Percentiles rank a stretch among this genome's conserved stretches.
Evolutionary conservation across 1,139 yeast species (phyloP).

Genomic region (Eremothecium sinecaudum): DNA sequence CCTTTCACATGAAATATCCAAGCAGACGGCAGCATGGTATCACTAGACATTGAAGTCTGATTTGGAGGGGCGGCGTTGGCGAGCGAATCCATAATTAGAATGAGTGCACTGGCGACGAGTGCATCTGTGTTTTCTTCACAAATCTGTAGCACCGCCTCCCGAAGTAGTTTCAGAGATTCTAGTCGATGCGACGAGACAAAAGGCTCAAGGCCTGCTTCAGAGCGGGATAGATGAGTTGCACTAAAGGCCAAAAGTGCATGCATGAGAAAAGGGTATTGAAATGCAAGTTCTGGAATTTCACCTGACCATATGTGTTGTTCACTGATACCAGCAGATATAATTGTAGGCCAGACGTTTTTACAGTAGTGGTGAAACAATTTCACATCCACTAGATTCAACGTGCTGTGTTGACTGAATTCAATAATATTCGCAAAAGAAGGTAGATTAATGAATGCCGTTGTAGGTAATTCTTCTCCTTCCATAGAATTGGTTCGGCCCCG

Average conservation of each 20-base stretch:
- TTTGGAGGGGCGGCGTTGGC: constrained; percentile 81
- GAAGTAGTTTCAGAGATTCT: constrained; percentile 66
- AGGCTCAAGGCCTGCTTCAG: constrained; percentile 67
- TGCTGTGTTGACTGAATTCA: constrained; percentile 27
- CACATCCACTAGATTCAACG: constrained; percentile 65
- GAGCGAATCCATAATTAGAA: constrained; percentile 81
- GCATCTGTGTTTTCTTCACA: constrained; percentile 85
- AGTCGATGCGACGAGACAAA: constrained; percentile 83
- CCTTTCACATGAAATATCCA: constrained; percentile 97
- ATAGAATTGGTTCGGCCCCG: background rate
- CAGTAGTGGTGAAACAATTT: constrained; percentile 82
- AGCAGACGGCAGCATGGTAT: constrained; percentile 69
- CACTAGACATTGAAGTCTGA: constrained; percentile 33
- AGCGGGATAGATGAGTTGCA: constrained; percentile 80
- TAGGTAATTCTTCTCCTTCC: background rate
- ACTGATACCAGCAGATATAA: constrained; percentile 83
- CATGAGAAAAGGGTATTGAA: constrained; percentile 83
- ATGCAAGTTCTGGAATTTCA: constrained; percentile 82
- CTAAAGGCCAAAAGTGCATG: constrained; percentile 83
- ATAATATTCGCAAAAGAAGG: constrained; percentile 15
- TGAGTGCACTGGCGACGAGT: constrained; percentile 80
- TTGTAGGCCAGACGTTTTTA: constrained; percentile 73
- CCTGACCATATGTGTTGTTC: constrained; percentile 80
- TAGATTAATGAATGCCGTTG: background rate
- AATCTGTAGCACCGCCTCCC: constrained; percentile 80